These are phyloP conservation scores for Ceratocystis colombiana DNA, from an alignment of 2,329 filamentous ascomycete species.

Conservation along the genomic window DNA sequence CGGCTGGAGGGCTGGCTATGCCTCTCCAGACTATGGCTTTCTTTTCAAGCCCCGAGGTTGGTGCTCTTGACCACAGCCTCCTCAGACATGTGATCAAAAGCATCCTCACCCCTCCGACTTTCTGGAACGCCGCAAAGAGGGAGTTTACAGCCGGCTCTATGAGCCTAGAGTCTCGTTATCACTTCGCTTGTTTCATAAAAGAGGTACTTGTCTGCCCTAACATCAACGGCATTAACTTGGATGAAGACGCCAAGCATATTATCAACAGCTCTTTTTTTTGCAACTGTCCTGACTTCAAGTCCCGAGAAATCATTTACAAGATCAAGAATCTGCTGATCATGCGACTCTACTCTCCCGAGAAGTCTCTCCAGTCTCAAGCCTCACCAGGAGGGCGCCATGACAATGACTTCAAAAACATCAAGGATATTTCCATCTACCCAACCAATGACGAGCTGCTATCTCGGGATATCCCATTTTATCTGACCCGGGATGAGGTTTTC, in stretches of 20 bases:
- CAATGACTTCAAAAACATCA: conserved; percentile 57
- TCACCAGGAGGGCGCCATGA: conserved; percentile 59
- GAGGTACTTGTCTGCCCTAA: not conserved
- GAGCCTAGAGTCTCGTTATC: not conserved
- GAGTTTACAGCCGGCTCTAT: not conserved
- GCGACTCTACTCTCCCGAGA: not conserved
- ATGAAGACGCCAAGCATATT: not conserved
- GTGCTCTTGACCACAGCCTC: conserved; percentile 1
- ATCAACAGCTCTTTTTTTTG: too few species aligned
- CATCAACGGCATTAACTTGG: not conserved
- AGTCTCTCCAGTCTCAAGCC: not conserved
- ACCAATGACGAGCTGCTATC: conserved; percentile 55
- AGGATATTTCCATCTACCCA: conserved; percentile 52
- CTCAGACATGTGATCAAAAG: not conserved
- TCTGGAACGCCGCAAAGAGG: conserved; percentile 16
- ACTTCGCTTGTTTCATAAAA: not conserved
- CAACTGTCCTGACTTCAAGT: not conserved
- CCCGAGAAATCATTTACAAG: not conserved
- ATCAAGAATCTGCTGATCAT: conserved; percentile 13
- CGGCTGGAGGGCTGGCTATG: not conserved
- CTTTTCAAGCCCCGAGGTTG: conserved; percentile 1
- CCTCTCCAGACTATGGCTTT: conserved; percentile 3
- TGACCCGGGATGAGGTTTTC: conserved; percentile 41
- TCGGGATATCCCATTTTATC: conserved; percentile 44
- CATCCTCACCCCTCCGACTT: conserved; percentile 1